These are phyloP conservation scores for Cantharellus cinnabarinus DNA, from an alignment of 768 basidiomycete species.

Conservation along the genomic window DNA sequence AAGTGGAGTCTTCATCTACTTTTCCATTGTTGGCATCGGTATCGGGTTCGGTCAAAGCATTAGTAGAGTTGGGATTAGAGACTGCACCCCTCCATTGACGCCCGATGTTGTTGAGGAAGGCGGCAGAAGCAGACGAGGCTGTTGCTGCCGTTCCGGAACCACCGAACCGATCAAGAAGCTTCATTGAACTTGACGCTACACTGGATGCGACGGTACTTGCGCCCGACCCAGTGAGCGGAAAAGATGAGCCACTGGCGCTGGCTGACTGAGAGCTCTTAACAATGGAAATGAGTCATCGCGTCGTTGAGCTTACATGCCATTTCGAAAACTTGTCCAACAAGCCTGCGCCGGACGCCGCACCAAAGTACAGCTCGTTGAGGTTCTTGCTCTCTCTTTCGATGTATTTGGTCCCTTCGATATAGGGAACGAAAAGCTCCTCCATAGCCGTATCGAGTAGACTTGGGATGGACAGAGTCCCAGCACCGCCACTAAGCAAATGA, in stretches of 20 bases:
- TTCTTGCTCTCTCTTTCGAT: conserved; percentile 80
- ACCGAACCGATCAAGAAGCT: background rate
- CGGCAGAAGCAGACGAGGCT: conserved; percentile 66
- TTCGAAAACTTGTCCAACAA: conserved; percentile 49
- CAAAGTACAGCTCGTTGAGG: conserved; percentile 50
- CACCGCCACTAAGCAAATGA: background rate
- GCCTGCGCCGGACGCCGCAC: conserved; percentile 21
- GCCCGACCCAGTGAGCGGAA: too few relatives aligned
- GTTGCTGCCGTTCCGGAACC: conserved; percentile 36
- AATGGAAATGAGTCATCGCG: background rate
- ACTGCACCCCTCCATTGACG: conserved; percentile 16
- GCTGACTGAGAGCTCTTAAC: conserved; percentile 40
- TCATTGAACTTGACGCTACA: conserved; percentile 10
- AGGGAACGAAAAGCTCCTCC: conserved; percentile 91
- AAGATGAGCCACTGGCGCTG: conserved; percentile 39
- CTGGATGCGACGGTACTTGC: conserved; percentile 15
- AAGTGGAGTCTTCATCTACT: conserved; percentile 25
- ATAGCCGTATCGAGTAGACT: conserved; percentile 87
- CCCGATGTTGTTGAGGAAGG: conserved; percentile 78
- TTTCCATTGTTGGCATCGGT: conserved; percentile 15
- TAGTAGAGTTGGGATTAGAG: background rate
- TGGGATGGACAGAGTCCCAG: conserved; percentile 35
- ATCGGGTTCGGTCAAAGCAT: background rate
- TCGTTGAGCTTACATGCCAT: conserved; percentile 51
- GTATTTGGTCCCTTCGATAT: conserved; percentile 79